Evolutionary conservation across 305 asterid species (phyloP).

Genomic region (Plantago rigida): DNA sequence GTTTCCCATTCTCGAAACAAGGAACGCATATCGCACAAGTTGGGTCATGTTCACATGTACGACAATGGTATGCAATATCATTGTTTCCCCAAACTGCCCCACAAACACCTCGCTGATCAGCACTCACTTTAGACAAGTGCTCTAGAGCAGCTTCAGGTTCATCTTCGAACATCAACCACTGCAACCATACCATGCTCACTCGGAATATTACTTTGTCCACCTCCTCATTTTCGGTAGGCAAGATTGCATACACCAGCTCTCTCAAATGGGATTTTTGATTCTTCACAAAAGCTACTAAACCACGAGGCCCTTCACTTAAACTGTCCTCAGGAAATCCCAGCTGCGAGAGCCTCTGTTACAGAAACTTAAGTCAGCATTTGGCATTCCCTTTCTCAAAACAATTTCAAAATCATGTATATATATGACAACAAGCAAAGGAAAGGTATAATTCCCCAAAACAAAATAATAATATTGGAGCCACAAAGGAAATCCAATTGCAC

Average conservation of each 20-base stretch:
- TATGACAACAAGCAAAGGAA: too few species aligned
- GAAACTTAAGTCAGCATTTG: constrained; percentile 13
- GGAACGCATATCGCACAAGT: constrained; percentile 97
- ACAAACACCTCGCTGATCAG: constrained; percentile 75
- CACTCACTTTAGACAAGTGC: constrained; percentile 45
- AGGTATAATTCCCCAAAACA: too few species aligned
- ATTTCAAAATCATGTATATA: background rate
- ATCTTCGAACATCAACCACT: constrained; percentile 88
- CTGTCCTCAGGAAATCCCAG: constrained; percentile 52
- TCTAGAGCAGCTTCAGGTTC: constrained; percentile 58
- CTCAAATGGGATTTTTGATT: constrained; percentile 36
- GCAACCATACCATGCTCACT: constrained; percentile 72
- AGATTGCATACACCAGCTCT: constrained; percentile 52
- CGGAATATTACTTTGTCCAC: constrained; percentile 36
- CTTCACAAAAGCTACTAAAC: constrained; percentile 56
- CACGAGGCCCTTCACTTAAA: constrained; percentile 43
- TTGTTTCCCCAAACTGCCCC: constrained; percentile 85
- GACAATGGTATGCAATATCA: constrained; percentile 85
- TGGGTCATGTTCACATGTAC: constrained; percentile 89
- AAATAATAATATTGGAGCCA: too few species aligned
- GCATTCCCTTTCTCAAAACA: background rate
- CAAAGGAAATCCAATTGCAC: too few species aligned
- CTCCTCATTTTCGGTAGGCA: constrained; percentile 60
- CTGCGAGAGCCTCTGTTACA: constrained; percentile 64
- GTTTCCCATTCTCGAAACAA: constrained; percentile 86